A percentile compares a stretch with the other conserved stretches of the same genome.
Evolutionary conservation across 805 yeast species (phyloP).

Genomic region (Saccharomycopsis amapae): DNA sequence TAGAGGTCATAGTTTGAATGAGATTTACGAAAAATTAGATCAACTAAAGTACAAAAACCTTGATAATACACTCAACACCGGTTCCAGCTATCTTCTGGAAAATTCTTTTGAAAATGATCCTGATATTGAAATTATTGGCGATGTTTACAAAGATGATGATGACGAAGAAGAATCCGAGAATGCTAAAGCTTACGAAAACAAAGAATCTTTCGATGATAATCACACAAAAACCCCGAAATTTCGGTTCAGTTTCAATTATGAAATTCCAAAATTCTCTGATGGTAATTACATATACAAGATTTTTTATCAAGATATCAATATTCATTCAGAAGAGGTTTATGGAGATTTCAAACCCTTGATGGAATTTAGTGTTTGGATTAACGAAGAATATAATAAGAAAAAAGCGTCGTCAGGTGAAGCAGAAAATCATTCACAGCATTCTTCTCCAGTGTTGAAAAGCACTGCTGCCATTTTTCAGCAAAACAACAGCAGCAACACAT

Average conservation of each 20-base stretch:
- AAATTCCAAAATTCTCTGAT: conserved; percentile 9
- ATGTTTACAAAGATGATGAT: conserved; percentile 21
- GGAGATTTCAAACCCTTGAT: conserved; percentile 7
- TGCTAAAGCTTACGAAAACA: not conserved
- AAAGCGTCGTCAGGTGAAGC: no score
- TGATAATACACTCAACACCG: not conserved
- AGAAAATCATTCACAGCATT: not conserved
- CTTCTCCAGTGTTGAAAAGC: not conserved
- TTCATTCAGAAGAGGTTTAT: not conserved
- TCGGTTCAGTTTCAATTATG: conserved; percentile 14
- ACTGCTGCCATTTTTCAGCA: not conserved
- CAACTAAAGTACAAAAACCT: not conserved
- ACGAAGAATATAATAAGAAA: not conserved
- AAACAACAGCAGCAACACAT: not conserved
- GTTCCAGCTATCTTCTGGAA: not conserved
- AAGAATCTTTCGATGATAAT: no score
- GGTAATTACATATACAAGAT: conserved; percentile 16
- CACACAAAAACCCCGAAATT: conserved; percentile 16
- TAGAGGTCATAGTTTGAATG: conserved; percentile 12
- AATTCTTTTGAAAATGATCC: conserved; percentile 2
- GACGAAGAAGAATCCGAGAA: not conserved
- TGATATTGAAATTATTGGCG: conserved; percentile 19
- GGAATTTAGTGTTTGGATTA: conserved; percentile 12
- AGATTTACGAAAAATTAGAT: conserved; percentile 14
- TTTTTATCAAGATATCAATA: conserved; percentile 10